These are phyloP conservation scores for Fusarium staphyleae DNA, from an alignment of 2,329 filamentous ascomycete species.

Conservation along the genomic window DNA sequence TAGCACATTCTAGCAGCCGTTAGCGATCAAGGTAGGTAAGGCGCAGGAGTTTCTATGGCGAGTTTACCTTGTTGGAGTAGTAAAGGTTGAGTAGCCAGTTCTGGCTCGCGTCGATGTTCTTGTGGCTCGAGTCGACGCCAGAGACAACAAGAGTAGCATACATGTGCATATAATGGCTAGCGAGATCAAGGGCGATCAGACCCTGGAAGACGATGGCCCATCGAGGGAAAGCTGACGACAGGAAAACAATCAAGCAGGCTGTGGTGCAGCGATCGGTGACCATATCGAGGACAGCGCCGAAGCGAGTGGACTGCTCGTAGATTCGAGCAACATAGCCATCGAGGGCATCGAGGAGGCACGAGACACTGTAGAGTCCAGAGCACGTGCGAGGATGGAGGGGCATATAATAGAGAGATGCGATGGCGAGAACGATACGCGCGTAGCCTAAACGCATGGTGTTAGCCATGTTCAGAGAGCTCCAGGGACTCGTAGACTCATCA, in stretches of 20 bases:
- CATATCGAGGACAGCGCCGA: slow-evolving; percentile 98
- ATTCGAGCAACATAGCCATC: slow-evolving; percentile 84
- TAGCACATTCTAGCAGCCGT: slow-evolving; percentile 72
- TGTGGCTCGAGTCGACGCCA: slow-evolving; percentile 82
- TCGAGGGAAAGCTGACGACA: slow-evolving; percentile 91
- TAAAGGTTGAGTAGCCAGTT: slow-evolving; percentile 93
- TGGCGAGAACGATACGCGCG: slow-evolving; percentile 77
- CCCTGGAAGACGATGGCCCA: slow-evolving; percentile 95
- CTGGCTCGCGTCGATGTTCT: slow-evolving; percentile 87
- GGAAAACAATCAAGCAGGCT: slow-evolving; percentile 90
- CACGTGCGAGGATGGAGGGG: slow-evolving; percentile 96
- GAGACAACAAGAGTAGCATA: slow-evolving; percentile 92
- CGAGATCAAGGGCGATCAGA: slow-evolving; percentile 89
- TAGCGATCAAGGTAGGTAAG: slow-evolving; percentile 3
- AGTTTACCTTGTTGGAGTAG: slow-evolving; percentile 89
- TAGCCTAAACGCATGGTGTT: slow-evolving; percentile 64
- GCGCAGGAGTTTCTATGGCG: neutral
- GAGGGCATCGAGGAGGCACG: slow-evolving; percentile 92
- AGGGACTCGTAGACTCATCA: slow-evolving; percentile 34
- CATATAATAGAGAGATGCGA: slow-evolving; percentile 98
- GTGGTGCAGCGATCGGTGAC: slow-evolving; percentile 98
- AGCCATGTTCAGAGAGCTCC: slow-evolving; percentile 8
- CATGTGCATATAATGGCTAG: slow-evolving; percentile 99
- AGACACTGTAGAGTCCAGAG: slow-evolving; percentile 88
- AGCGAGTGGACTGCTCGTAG: slow-evolving; percentile 92